phyloP scores from a whole-genome alignment of 768 basidiomycete genomes.

The Agaricus blazei region DNA sequence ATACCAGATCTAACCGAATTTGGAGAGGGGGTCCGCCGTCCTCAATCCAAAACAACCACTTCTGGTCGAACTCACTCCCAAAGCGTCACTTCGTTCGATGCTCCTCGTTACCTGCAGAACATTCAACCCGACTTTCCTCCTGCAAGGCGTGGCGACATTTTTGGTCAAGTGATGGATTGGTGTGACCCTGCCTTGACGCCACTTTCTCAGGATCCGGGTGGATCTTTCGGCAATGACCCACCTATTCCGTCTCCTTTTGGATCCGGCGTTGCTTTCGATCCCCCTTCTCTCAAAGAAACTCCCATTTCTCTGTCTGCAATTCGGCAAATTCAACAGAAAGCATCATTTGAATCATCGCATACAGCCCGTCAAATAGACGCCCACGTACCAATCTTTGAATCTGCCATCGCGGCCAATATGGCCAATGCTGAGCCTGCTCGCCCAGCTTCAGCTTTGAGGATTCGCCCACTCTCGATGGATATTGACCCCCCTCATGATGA shows the following conservation, averaged over 20 bases:
- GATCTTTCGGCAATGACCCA: constrained; percentile 5
- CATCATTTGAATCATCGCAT: constrained; percentile 79
- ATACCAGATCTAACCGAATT: constrained; percentile 53
- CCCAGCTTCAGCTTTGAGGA: constrained; percentile 24
- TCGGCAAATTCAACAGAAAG: constrained; percentile 73
- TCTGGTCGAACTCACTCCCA: constrained; percentile 69
- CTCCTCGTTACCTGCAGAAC: constrained; percentile 36
- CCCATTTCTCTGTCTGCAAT: constrained; percentile 40
- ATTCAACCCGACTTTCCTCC: constrained; percentile 18
- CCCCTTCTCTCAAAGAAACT: constrained; percentile 43
- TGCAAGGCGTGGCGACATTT: constrained; percentile 43
- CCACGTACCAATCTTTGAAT: constrained; percentile 13
- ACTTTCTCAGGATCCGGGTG: constrained; percentile 12
- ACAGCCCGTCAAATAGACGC: constrained; percentile 59
- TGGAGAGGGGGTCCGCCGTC: constrained; percentile 11
- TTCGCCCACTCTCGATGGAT: constrained; percentile 6
- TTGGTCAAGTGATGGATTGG: constrained; percentile 67
- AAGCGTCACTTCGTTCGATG: constrained; percentile 70
- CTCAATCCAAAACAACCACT: constrained; percentile 18
- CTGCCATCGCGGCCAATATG: constrained; percentile 13
- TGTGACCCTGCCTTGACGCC: constrained; percentile 18
- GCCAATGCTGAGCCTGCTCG: constrained; percentile 14
- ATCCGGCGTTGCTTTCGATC: constrained; percentile 53
- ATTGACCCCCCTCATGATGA: constrained; percentile 8
- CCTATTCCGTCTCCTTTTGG: constrained; percentile 59